Evolutionary conservation across 768 basidiomycete genomes (phyloP), one percentile per base, ranked within the genome.

Genomic region (Floccularia luteovirens): DNA sequence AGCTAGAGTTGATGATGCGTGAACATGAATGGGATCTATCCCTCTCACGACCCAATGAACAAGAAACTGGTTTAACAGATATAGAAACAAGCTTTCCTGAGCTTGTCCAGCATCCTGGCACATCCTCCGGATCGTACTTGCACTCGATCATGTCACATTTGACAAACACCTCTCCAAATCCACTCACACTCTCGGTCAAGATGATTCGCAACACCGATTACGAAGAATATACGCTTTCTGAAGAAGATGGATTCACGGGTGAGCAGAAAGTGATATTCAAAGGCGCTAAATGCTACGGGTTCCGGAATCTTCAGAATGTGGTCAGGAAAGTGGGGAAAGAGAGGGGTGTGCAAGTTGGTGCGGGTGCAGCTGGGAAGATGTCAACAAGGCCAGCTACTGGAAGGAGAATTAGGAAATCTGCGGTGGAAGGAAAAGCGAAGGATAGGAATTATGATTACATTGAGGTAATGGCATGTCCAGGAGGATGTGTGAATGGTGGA

Each of bases 381-480:
- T 54, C 38, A 11, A 54, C 54, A 22, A 53, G 44, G 39, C 55
- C 42, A 49, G 41, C 41, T 36, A 57, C 39, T 50, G 51, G 35
- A 11, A 43, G 47, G 36, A 34, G 43, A 21, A 45, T 46, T 31
- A 47, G 62, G 53, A 60, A 52, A 45, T 58, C 52, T 11, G 53
- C 32, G 27, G 39, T 27, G 34, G 60, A 50, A 38, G 58, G 59
- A n/a, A 55, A 50, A 32, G 63, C 58, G 8, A 54, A 53, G 28
- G 69, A 72, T 38, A 63, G 58, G 44, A 65, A 70, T 31, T 90
- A 90, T 56, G 90, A 94, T 63, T 96, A 91, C 58, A 82, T 94
- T 28, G 92, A 96, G 55, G 91, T 99, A 46, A 98, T 99, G 96
- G 96, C 96, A 24, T 99, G 96, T 65, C 96, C 96, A 0, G 82